Conservation (phyloP, 768 basidiomycete species). For the Lactifluus piperatus region DNA sequence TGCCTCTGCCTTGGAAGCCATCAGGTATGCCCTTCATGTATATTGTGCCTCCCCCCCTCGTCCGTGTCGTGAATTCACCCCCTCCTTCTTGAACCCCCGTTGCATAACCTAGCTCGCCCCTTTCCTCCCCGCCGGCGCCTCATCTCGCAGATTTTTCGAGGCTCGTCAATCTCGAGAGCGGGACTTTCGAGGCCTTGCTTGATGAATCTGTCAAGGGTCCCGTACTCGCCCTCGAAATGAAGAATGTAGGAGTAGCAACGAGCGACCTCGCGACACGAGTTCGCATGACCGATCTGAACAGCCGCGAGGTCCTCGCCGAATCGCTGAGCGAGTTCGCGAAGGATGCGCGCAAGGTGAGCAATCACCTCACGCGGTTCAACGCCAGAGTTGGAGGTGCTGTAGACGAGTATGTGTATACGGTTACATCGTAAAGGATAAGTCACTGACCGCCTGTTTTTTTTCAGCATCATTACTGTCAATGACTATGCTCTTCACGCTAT, state of each 20-base stretch:
- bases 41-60: slow-evolving; percentile 49
- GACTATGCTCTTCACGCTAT: slow-evolving; percentile 60
- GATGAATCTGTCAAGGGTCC: slow-evolving; percentile 52
- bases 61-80: slow-evolving; percentile 53
- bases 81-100: slow-evolving; percentile 33
- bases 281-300: slow-evolving; percentile 52
- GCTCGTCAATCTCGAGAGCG: slow-evolving; percentile 50
- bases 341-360: slow-evolving; percentile 52
- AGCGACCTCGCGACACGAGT: slow-evolving; percentile 57
- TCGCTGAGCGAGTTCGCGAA: slow-evolving; percentile 44
- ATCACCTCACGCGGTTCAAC: slow-evolving; percentile 51
- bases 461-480: slow-evolving; percentile 65
- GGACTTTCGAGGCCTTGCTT: slow-evolving; percentile 54
- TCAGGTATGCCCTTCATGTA: slow-evolving; percentile 34
- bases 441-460: background rate
- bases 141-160: slow-evolving; percentile 52
- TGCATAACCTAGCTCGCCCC: slow-evolving; percentile 13
- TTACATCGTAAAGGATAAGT: slow-evolving; percentile 20
- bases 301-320: slow-evolving; percentile 47
- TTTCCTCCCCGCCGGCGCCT: slow-evolving; percentile 21
- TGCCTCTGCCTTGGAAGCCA: slow-evolving; percentile 30
- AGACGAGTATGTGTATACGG: slow-evolving; percentile 48
- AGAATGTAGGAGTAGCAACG: slow-evolving; percentile 73
- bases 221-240: slow-evolving; percentile 54
- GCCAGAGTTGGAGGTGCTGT: slow-evolving; percentile 66